These are phyloP conservation scores for Paramecium octaurelia DNA, from an alignment of 73 alveolate species.

Conservation along the genomic window DNA sequence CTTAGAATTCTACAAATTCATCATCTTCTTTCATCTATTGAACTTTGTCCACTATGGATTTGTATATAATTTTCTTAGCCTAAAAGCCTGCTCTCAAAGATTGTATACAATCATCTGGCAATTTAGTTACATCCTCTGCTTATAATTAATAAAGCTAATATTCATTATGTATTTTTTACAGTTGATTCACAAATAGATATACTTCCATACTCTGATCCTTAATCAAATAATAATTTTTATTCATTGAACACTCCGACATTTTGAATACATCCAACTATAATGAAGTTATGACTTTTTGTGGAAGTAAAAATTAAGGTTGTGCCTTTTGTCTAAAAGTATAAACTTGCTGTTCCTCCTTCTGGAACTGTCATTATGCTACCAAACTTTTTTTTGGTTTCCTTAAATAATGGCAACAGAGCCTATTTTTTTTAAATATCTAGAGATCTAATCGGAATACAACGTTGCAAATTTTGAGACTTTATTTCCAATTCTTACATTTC, in stretches of 20 bases:
- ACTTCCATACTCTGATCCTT: slow-evolving; percentile 13
- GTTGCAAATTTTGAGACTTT: neutral
- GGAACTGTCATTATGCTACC: slow-evolving; percentile 43
- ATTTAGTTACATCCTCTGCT: neutral
- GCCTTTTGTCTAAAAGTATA: neutral
- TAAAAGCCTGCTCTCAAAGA: slow-evolving; percentile 1
- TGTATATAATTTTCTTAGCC: neutral
- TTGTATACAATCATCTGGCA: slow-evolving; percentile 24
- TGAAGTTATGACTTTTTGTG: neutral
- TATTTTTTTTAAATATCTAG: neutral
- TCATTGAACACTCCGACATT: slow-evolving; percentile 19
- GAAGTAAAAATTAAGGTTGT: neutral
- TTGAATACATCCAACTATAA: neutral
- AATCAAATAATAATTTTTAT: neutral
- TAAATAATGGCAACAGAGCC: neutral
- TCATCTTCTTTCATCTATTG: neutral
- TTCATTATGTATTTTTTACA: neutral
- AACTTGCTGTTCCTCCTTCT: slow-evolving; percentile 9
- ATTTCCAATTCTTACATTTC: neutral
- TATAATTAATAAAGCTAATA: neutral
- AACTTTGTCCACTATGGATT: neutral
- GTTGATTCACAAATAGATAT: neutral
- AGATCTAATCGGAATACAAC: neutral
- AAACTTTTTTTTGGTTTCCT: neutral
- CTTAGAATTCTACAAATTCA: neutral